Percentiles rank a stretch among this genome's conserved stretches.
Conservation (phyloP, 805 yeast genomes). For the Hyphopichia homilentoma region DNA sequence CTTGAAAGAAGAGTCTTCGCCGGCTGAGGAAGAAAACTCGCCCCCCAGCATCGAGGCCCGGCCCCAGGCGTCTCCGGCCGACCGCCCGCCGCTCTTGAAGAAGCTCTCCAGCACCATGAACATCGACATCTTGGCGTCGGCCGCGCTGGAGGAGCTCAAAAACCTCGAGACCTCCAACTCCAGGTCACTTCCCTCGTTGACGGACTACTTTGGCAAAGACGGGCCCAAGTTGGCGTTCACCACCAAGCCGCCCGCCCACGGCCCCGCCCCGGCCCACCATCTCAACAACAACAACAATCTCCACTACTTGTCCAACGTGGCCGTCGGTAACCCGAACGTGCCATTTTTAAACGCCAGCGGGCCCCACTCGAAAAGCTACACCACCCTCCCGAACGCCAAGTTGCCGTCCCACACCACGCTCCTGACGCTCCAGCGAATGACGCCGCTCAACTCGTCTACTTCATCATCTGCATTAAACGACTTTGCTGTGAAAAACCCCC, state of each 20-base stretch:
- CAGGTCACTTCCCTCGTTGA: constrained; percentile 51
- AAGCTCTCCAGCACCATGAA: constrained; percentile 20
- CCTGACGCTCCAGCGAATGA: constrained; percentile 59
- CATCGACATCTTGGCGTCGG: constrained; percentile 50
- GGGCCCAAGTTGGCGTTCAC: background rate
- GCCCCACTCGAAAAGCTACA: constrained; percentile 11
- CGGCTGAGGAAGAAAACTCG: background rate
- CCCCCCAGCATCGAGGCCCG: background rate
- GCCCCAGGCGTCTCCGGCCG: background rate
- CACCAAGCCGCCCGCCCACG: constrained; percentile 1
- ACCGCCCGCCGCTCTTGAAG: constrained; percentile 1
- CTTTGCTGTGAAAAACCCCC: background rate
- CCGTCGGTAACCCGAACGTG: constrained; percentile 10
- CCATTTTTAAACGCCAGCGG: too few species aligned
- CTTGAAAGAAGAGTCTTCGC: background rate
- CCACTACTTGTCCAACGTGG: constrained; percentile 23
- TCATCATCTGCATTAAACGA: too few species aligned
- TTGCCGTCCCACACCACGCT: constrained; percentile 25
- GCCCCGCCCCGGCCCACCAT: constrained; percentile 1
- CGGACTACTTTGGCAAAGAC: constrained; percentile 39
- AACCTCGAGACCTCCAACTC: constrained; percentile 37
- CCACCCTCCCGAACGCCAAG: constrained; percentile 12
- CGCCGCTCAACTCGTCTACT: constrained; percentile 47
- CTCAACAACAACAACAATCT: constrained; percentile 11
- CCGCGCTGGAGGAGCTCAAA: constrained; percentile 53